These are phyloP conservation scores for Boletus hoseneyae DNA, from an alignment of 1,284 basidiomycete genomes.

Conservation along the genomic window DNA sequence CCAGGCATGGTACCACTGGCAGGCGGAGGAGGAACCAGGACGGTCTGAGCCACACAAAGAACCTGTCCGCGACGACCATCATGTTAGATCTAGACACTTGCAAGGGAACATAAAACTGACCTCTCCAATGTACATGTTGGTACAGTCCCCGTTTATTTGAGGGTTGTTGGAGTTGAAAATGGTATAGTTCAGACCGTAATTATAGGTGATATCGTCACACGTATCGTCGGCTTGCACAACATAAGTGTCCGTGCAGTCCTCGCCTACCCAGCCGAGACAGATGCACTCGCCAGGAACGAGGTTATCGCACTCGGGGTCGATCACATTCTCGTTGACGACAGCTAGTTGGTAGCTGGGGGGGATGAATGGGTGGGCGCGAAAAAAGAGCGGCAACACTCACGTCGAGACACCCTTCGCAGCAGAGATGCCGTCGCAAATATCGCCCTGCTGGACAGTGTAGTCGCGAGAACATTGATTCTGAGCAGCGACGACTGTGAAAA, in stretches of 20 bases:
- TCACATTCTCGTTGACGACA: constrained; percentile 48
- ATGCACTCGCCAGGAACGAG: constrained; percentile 43
- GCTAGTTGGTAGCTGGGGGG: constrained; percentile 66
- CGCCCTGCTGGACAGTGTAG: constrained; percentile 58
- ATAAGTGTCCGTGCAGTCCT: constrained; percentile 49
- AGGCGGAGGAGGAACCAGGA: constrained; percentile 41
- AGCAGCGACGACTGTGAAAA: constrained; percentile 39
- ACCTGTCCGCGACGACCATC: constrained; percentile 39
- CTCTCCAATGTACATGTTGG: constrained; percentile 66
- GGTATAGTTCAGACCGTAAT: constrained; percentile 45
- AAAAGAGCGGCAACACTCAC: constrained; percentile 33
- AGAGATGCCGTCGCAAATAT: constrained; percentile 69
- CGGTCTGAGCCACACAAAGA: constrained; percentile 42
- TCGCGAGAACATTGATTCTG: constrained; percentile 50
- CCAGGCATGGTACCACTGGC: constrained; percentile 32
- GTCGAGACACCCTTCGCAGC: constrained; percentile 63
- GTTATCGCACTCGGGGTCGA: constrained; percentile 56
- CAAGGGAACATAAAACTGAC: constrained; percentile 30
- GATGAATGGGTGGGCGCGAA: not conserved
- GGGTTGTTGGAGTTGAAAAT: constrained; percentile 62
- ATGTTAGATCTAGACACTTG: not conserved
- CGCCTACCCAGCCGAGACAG: constrained; percentile 47
- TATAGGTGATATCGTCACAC: constrained; percentile 44
- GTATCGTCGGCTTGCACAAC: constrained; percentile 49
- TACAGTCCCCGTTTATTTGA: constrained; percentile 54